Base-by-base conservation (phyloP, 2,329 filamentous ascomycete species). In the Eutypa lata region DNA sequence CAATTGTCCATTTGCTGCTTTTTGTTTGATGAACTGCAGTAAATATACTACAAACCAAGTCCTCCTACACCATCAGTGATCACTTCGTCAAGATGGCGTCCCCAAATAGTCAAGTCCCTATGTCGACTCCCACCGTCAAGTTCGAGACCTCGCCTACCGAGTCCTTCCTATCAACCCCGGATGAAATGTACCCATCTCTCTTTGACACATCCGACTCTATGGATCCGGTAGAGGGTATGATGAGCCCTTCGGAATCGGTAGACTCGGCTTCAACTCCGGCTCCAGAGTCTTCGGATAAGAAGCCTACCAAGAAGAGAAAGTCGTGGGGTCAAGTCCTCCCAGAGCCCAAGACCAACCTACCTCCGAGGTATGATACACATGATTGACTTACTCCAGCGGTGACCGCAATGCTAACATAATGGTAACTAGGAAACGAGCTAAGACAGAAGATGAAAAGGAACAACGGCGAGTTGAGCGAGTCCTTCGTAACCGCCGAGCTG, bases 361-460 rank as follows among this genome's bases (percentile, higher is more conserved):
- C 93, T 56, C 93, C 93, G 38, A 87, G 92, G 88, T 90, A 83
- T 67, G 76, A 52, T 28, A 52, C 22, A 31, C 22, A 31, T 19
- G 57, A 59, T 56, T 5, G 0, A 40, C 18, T 22, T 42, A n/a
- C 24, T 40, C 31, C 8, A 18, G 33, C 2, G 31, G 51, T 63
- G 71, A 66, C 70, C 60, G 66, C 6, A 18, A 18, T 49, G 8
- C 48, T 54, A 7, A 51, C 42, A 0, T 57, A 10, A 1, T 16
- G 13, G 51, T 31, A 6, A 31, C 48, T 10, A 91, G 89, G 61
- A 99, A 99, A 84, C 91, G 94, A 57, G 94, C 94, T 64, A 99
- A 97, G 82, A 99, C 94, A 2, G 93, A 96, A 65, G 94, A 97
- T 67, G 94, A 99, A 74, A 99, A 99, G 76, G 94, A 97, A 75